Percentiles rank a stretch among this genome's conserved stretches.
Conservation (phyloP, 176 grass and related monocot species). For the Musa beccarii region DNA sequence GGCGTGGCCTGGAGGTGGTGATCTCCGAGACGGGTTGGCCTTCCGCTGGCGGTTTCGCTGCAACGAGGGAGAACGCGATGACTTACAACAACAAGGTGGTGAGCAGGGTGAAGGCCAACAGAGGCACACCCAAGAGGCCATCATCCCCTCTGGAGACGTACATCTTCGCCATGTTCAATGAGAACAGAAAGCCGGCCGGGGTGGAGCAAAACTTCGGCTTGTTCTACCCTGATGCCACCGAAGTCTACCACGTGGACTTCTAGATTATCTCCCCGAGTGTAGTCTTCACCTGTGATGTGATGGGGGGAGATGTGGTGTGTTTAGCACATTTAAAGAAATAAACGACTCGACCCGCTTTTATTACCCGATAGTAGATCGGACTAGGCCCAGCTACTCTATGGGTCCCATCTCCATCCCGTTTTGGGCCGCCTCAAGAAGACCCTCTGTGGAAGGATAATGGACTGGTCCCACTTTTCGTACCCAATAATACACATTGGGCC, state of each 20-base stretch:
- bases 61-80: not conserved
- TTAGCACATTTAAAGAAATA: too few species aligned
- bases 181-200: constrained; percentile 8
- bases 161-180: constrained; percentile 9
- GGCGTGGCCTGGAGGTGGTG: not conserved
- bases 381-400: too few species aligned
- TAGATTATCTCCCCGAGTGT: too few species aligned
- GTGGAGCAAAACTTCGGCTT: constrained; percentile 12
- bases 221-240: constrained; percentile 26
- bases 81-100: not conserved
- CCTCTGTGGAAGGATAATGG: too few species aligned
- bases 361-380: too few species aligned
- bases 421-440: too few species aligned
- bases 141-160: not conserved
- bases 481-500: too few species aligned
- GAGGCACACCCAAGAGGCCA: not conserved
- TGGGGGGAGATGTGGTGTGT: too few species aligned
- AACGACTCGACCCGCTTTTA: too few species aligned
- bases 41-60: not conserved
- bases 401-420: too few species aligned
- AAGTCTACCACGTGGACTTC: constrained; percentile 55
- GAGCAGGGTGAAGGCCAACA: not conserved
- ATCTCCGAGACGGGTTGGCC: not conserved
- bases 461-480: too few species aligned
- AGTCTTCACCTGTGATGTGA: too few species aligned